Evolutionary conservation across 257 asterid genomes (phyloP).

Genomic region (Scutellaria barbata): DNA sequence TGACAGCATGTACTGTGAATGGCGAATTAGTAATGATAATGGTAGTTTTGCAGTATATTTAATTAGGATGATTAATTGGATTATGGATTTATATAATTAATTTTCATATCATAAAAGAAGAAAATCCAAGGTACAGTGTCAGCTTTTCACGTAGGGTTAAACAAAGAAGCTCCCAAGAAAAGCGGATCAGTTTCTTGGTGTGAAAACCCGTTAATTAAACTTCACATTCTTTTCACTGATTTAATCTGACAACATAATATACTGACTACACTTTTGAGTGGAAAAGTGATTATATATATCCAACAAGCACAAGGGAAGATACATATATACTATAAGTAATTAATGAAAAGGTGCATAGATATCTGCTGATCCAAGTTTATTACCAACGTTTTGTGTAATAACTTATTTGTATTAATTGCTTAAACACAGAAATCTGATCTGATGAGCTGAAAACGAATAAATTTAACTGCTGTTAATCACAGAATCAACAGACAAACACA

Average conservation of each 20-base stretch:
- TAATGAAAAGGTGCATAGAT: constrained; percentile 12
- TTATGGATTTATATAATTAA: no score
- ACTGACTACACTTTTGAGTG: constrained; percentile 28
- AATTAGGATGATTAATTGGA: no score
- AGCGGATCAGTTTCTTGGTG: no score
- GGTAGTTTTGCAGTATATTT: no score
- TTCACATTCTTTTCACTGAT: neutral
- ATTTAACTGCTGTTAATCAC: neutral
- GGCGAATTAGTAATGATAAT: no score
- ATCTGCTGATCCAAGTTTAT: constrained; percentile 14
- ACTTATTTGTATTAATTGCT: constrained; percentile 3
- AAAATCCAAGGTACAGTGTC: no score
- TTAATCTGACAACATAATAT: constrained; percentile 16
- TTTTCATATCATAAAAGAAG: no score
- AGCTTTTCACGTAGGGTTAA: no score
- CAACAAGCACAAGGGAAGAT: constrained; percentile 3
- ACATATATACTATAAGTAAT: neutral
- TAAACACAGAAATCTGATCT: neutral
- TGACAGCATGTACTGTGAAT: no score
- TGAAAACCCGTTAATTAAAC: neutral
- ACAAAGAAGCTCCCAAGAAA: no score
- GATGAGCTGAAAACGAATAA: constrained; percentile 11
- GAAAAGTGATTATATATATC: constrained; percentile 1
- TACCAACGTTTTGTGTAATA: constrained; percentile 4
- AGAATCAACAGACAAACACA: constrained; percentile 18